Conservation (phyloP, 1,284 basidiomycete genomes). For the Naganishia albida region DNA sequence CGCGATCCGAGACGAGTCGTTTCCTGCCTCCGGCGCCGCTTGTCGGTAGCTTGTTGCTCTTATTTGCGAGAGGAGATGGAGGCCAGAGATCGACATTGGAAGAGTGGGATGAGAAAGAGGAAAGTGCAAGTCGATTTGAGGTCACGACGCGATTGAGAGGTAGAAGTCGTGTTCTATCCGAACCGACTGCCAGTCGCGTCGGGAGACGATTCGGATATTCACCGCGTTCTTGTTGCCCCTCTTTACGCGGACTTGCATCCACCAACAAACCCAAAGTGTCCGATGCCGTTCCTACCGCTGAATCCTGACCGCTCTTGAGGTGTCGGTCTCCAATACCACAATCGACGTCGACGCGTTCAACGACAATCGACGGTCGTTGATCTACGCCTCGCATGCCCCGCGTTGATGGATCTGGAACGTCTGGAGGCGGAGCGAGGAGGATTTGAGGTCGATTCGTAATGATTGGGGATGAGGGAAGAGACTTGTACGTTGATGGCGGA, state of each 20-base stretch:
- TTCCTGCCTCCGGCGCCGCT: neutral
- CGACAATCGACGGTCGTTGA: neutral
- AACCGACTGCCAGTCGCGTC: neutral
- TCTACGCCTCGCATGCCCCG: neutral
- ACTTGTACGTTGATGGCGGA: conserved; percentile 1
- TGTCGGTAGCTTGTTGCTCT: neutral
- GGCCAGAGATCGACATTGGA: conserved; percentile 4
- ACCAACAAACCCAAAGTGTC: too few species aligned
- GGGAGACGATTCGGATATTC: neutral
- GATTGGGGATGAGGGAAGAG: neutral
- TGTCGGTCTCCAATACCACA: too few species aligned
- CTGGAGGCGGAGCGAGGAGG: neutral
- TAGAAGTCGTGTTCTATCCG: neutral
- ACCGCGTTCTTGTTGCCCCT: too few species aligned
- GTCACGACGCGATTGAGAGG: neutral
- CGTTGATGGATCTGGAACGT: neutral
- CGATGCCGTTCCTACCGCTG: too few species aligned
- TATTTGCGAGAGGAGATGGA: conserved; percentile 4
- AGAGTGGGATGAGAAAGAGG: neutral
- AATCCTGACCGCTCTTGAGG: too few species aligned
- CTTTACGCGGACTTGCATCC: too few species aligned
- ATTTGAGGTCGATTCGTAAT: neutral
- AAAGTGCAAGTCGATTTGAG: neutral
- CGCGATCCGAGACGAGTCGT: neutral
- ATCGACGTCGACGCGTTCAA: too few species aligned